phyloP scores from a whole-genome alignment of 148 eudicot species.

The Drosera capensis region DNA sequence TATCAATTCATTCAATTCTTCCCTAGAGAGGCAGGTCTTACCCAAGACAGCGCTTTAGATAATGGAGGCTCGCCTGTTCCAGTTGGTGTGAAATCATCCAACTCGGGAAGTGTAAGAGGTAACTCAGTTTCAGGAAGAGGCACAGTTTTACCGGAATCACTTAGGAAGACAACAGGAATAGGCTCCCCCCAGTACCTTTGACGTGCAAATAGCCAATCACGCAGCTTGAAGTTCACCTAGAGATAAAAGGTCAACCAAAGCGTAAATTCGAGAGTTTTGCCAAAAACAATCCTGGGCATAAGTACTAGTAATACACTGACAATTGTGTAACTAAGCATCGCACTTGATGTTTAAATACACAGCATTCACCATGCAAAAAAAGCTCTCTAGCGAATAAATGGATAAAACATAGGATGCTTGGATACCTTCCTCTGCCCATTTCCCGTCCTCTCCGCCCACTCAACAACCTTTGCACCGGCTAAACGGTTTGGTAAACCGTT shows the following conservation, averaged over 20 bases:
- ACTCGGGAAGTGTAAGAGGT: conserved; percentile 87
- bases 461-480: conserved; percentile 59
- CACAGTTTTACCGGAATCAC: conserved; percentile 43
- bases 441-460: conserved; percentile 71
- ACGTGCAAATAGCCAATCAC: conserved; percentile 99
- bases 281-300: too few species aligned
- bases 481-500: conserved; percentile 62
- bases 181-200: conserved; percentile 99
- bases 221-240: conserved; percentile 82
- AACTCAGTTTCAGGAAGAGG: conserved; percentile 79
- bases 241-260: background rate
- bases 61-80: conserved; percentile 99
- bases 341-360: too few species aligned
- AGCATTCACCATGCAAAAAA: too few species aligned
- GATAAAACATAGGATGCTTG: too few species aligned
- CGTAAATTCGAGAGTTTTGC: too few species aligned
- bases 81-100: conserved; percentile 95
- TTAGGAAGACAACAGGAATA: conserved; percentile 69
- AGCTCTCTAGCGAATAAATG: too few species aligned
- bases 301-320: too few species aligned
- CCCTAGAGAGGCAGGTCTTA: conserved; percentile 15
- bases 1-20: too few species aligned
- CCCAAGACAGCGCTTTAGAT: conserved; percentile 86
- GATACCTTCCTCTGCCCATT: conserved; percentile 77
- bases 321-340: too few species aligned